Evolutionary conservation across 2,329 filamentous ascomycete genomes (phyloP).

Genomic region (Fusarium stilboides): DNA sequence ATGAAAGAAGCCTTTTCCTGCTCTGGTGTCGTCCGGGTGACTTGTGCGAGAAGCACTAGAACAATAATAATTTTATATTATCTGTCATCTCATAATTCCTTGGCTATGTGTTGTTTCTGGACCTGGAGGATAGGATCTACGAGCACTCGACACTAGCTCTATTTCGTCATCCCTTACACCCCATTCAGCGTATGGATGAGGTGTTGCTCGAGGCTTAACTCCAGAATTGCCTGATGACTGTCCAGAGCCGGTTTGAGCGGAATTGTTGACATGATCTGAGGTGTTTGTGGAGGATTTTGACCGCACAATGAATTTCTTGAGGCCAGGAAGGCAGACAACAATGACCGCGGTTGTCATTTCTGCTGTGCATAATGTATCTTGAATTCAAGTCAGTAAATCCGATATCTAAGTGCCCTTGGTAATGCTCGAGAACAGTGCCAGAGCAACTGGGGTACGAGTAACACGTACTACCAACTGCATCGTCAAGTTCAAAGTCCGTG

Average conservation of each 20-base stretch:
- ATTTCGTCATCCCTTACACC: conserved; percentile 27
- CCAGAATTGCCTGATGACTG: not conserved
- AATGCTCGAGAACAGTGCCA: too few relatives aligned
- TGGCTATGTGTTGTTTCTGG: not conserved
- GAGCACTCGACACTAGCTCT: not conserved
- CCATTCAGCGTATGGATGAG: conserved; percentile 18
- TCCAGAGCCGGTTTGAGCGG: not conserved
- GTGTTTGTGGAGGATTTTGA: not conserved
- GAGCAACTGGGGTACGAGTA: too few relatives aligned
- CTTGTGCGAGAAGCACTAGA: too few relatives aligned
- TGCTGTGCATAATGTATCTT: conserved; percentile 10
- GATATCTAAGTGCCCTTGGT: too few relatives aligned
- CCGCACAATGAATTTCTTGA: conserved; percentile 6
- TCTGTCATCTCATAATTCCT: too few relatives aligned
- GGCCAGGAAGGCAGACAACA: conserved; percentile 18
- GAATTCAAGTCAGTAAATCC: not conserved
- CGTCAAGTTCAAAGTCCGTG: conserved; percentile 4
- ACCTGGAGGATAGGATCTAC: not conserved
- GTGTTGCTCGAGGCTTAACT: not conserved
- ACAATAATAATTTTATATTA: too few relatives aligned
- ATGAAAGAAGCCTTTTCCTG: too few relatives aligned
- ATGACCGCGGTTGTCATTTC: conserved; percentile 27
- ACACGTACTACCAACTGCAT: conserved; percentile 11
- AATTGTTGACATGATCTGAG: accelerated
- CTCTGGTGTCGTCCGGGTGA: too few relatives aligned